phyloP scores from a whole-genome alignment of 1,284 basidiomycete genomes.

The Earliella scabrosa region DNA sequence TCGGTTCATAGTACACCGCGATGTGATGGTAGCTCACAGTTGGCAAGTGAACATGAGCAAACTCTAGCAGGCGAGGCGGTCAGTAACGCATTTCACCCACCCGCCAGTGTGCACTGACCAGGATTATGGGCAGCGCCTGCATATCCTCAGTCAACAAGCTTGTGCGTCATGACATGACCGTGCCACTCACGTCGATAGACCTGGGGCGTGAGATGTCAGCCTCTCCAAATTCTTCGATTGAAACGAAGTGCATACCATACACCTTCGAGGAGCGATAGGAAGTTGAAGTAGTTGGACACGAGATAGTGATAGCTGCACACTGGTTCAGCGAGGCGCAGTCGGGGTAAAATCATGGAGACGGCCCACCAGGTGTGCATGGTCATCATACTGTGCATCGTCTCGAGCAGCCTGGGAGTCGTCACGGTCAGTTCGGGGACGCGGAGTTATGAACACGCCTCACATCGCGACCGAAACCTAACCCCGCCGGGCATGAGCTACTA shows the following conservation, averaged over 20 bases:
- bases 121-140: slow-evolving; percentile 5
- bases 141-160: neutral
- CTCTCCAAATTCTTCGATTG: neutral
- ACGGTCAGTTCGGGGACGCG: too few relatives aligned
- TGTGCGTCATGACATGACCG: neutral
- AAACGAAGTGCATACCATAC: neutral
- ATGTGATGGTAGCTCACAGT: neutral
- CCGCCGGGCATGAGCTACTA: too few relatives aligned
- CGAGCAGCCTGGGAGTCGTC: neutral
- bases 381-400: slow-evolving; percentile 2
- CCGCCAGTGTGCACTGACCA: neutral
- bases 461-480: slow-evolving; percentile 3
- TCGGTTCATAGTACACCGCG: neutral
- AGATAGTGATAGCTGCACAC: neutral
- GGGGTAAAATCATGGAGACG: neutral
- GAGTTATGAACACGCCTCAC: neutral
- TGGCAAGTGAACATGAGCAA: neutral
- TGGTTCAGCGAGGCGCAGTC: neutral
- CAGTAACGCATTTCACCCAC: neutral
- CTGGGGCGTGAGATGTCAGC: neutral
- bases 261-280: neutral
- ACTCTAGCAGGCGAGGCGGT: neutral
- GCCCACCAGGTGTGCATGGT: slow-evolving; percentile 12
- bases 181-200: slow-evolving; percentile 4
- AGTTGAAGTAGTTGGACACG: neutral